Evolutionary conservation across 345 rosid genomes (phyloP).

Genomic region (Salix dunnii): DNA sequence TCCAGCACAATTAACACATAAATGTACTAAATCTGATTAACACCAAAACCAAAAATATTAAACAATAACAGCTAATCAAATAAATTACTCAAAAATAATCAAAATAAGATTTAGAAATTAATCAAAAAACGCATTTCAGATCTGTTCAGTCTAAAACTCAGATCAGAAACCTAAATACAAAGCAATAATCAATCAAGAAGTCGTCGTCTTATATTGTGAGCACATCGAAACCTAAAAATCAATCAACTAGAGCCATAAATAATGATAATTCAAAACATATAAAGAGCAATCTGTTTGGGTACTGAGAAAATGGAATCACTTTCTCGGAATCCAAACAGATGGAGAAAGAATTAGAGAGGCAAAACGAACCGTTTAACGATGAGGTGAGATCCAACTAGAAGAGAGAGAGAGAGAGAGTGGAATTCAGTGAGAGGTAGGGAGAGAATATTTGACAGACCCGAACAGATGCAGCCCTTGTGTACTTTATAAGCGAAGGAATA

Average conservation of each 20-base stretch:
- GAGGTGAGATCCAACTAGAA: constrained; percentile 3
- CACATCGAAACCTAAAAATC: not conserved
- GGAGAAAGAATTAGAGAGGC: not conserved
- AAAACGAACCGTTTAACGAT: constrained; percentile 5
- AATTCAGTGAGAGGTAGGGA: not conserved
- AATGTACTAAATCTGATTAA: not conserved
- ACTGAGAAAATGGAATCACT: not conserved
- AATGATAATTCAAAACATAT: not conserved
- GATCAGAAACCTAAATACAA: constrained; percentile 1
- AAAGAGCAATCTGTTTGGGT: not conserved
- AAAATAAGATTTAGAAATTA: not conserved
- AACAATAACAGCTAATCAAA: not conserved
- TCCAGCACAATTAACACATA: not conserved
- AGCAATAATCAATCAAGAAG: not conserved
- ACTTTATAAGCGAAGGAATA: not conserved
- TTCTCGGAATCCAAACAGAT: constrained; percentile 3
- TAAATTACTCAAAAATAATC: not conserved
- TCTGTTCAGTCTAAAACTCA: not conserved
- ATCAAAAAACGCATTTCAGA: not conserved
- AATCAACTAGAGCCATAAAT: not conserved
- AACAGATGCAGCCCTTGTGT: not conserved
- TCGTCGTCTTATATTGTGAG: not conserved
- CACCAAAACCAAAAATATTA: not conserved
- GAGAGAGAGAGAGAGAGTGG: not conserved
- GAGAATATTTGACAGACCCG: not conserved